phyloP scores from a whole-genome alignment of 192 early-diverging fungal species.

The Entomortierella lignicola region DNA sequence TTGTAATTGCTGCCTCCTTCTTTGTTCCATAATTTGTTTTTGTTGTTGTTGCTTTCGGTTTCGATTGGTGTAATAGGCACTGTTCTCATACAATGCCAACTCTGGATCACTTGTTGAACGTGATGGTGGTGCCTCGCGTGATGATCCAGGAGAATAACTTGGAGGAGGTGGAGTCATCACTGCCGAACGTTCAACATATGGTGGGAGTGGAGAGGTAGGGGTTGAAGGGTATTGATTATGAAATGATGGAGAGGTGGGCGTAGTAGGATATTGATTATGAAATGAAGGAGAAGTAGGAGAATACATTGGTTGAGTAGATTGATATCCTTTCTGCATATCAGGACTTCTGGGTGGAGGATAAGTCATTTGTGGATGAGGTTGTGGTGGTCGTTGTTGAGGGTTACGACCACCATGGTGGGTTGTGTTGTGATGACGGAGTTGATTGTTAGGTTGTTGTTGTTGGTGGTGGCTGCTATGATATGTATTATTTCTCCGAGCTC shows the following conservation, averaged over 20 bases:
- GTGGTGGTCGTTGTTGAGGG: constrained; percentile 20
- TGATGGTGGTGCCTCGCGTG: constrained; percentile 1
- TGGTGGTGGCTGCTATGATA: constrained; percentile 19
- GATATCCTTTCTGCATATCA: constrained; percentile 23
- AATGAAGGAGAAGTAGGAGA: constrained; percentile 47
- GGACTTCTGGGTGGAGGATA: constrained; percentile 29
- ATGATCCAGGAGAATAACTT: constrained; percentile 14
- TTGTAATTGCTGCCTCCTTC: constrained; percentile 22
- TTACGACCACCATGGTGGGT: constrained; percentile 11
- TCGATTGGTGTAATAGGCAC: constrained; percentile 39
- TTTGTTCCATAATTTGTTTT: constrained; percentile 5
- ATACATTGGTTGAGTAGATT: constrained; percentile 25
- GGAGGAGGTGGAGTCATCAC: constrained; percentile 35
- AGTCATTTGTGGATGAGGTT: constrained; percentile 30
- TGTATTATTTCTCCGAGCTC: constrained; percentile 44
- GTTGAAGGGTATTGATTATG: constrained; percentile 40
- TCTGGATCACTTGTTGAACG: constrained; percentile 34
- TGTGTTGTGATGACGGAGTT: constrained; percentile 25
- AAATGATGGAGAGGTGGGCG: constrained; percentile 42
- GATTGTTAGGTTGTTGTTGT: constrained; percentile 5
- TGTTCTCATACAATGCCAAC: constrained; percentile 35
- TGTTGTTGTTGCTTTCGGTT: constrained; percentile 37
- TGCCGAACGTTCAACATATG: constrained; percentile 31
- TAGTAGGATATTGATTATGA: constrained; percentile 34
- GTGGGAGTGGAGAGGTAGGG: constrained; percentile 28